phyloP scores from a whole-genome alignment of 2,329 filamentous ascomycete genomes.

The Apiospora arundinis region DNA sequence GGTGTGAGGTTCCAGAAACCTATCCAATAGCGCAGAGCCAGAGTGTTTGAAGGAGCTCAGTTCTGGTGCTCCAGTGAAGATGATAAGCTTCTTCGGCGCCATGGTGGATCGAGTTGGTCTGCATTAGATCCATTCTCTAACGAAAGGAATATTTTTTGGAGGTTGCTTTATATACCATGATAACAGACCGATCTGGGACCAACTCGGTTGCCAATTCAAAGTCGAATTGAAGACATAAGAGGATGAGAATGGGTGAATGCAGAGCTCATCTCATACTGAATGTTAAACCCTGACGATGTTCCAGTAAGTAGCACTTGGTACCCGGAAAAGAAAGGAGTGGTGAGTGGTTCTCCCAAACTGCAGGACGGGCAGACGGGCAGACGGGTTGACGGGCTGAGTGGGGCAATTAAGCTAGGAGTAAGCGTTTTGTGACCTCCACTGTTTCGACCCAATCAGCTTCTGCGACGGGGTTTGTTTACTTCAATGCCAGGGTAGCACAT shows the following conservation, averaged over 20 bases:
- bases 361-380: background rate
- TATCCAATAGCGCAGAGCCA: conserved; percentile 53
- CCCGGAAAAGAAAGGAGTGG: background rate
- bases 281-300: background rate
- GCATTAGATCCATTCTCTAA: conserved; percentile 14
- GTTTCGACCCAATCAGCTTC: background rate
- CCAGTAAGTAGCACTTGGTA: background rate
- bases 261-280: background rate
- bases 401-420: background rate
- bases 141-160: background rate
- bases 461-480: conserved; percentile 26
- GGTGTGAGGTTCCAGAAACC: conserved; percentile 48
- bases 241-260: background rate
- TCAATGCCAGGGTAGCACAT: conserved; percentile 8
- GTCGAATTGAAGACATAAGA: background rate
- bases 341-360: background rate
- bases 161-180: background rate
- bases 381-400: background rate
- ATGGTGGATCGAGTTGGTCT: conserved; percentile 29
- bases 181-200: background rate
- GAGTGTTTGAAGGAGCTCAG: conserved; percentile 60
- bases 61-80: conserved; percentile 64
- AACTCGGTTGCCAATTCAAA: background rate
- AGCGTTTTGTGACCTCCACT: conserved; percentile 2
- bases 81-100: conserved; percentile 41